These are phyloP conservation scores for Xerocomellus intermedius DNA, from an alignment of 768 basidiomycete species.

Conservation along the genomic window DNA sequence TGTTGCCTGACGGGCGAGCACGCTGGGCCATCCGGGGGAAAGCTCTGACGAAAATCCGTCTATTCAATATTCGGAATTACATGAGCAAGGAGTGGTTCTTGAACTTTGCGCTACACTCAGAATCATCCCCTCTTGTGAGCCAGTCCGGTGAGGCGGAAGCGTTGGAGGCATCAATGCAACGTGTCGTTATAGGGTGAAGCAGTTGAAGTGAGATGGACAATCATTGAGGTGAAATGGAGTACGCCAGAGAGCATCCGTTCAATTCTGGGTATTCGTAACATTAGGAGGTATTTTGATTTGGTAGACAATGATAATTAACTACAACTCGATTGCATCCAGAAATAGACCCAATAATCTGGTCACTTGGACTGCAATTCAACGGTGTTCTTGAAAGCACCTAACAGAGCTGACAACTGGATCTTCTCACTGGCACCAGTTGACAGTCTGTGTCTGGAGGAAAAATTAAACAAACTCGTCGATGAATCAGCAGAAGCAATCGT, in stretches of 20 bases:
- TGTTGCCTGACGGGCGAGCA: conserved; percentile 86
- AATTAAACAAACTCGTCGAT: background rate
- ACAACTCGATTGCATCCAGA: no score
- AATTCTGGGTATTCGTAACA: background rate
- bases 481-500: background rate
- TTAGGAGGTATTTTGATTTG: background rate
- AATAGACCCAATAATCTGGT: background rate
- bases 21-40: background rate
- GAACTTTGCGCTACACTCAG: conserved; percentile 55
- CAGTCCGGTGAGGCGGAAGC: background rate
- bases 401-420: conserved; percentile 86
- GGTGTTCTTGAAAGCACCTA: conserved; percentile 91
- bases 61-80: conserved; percentile 81
- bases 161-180: conserved; percentile 5
- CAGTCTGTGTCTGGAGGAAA: conserved; percentile 68
- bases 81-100: conserved; percentile 95
- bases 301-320: background rate
- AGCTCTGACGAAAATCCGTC: background rate
- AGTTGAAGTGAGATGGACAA: background rate
- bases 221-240: background rate
- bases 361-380: conserved; percentile 69
- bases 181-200: conserved; percentile 3
- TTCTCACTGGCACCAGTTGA: conserved; percentile 94
- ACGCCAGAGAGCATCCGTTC: background rate
- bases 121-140: conserved; percentile 46